Conservation (phyloP, 352 stramenopile genomes). For the Pythium coloratum region DNA sequence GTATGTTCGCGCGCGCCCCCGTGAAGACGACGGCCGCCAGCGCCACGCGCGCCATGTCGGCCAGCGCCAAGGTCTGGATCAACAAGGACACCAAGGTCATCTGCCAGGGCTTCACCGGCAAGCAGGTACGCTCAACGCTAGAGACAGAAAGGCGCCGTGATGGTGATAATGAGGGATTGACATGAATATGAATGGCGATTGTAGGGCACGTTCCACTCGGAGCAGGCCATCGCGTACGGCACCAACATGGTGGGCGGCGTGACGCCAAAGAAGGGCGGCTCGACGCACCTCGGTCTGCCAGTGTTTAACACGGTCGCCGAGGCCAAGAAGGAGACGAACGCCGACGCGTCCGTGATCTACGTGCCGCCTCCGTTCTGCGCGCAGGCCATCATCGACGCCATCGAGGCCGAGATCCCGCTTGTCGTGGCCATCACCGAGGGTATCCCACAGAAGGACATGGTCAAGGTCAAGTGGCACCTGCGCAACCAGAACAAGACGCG, state of each 20-base stretch:
- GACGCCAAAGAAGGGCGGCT: conserved; percentile 98
- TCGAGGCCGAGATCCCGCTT: conserved; percentile 95
- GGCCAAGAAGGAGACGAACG: conserved; percentile 83
- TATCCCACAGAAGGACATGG: conserved; percentile 99
- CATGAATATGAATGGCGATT: neutral
- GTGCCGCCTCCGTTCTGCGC: conserved; percentile 98
- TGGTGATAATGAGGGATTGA: neutral
- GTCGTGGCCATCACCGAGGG: conserved; percentile 99
- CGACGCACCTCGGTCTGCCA: conserved; percentile 96
- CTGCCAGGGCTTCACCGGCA: conserved; percentile 99
- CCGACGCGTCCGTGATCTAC: conserved; percentile 99
- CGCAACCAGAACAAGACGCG: conserved; percentile 92
- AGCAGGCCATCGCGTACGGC: conserved; percentile 99
- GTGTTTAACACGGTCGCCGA: conserved; percentile 98
- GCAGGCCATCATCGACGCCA: conserved; percentile 98
- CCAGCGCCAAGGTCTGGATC: conserved; percentile 99
- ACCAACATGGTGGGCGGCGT: conserved; percentile 99
- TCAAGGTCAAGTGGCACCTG: conserved; percentile 96
- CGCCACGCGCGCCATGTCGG: conserved; percentile 79
- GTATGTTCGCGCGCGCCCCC: conserved; percentile 61
- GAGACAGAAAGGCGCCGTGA: neutral
- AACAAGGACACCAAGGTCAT: conserved; percentile 99
- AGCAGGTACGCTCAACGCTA: conserved; percentile 79
- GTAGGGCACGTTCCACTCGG: conserved; percentile 98
- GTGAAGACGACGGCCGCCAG: conserved; percentile 45